A percentile compares a stretch with the other conserved stretches of the same genome.
phyloP scores from a whole-genome alignment of 2,329 filamentous ascomycete genomes.

The Neofusicoccum sp. region DNA sequence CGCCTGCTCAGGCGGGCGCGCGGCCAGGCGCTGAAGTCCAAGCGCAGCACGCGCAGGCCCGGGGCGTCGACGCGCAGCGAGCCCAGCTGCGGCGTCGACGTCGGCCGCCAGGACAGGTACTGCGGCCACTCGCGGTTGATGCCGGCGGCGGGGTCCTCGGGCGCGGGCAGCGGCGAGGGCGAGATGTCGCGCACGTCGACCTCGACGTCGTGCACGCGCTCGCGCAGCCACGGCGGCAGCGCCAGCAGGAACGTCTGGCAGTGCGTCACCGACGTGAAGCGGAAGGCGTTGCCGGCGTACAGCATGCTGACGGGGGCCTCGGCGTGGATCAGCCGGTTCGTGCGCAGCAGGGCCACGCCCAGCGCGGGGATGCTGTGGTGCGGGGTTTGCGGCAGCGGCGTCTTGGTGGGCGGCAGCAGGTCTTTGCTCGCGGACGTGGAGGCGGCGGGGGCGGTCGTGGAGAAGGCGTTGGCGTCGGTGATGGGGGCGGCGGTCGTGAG shows the following conservation, averaged over 20 bases:
- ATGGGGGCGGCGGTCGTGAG: slow-evolving; percentile 29
- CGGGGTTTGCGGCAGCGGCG: slow-evolving; percentile 4
- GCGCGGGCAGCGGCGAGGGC: slow-evolving; percentile 1
- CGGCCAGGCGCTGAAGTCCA: slow-evolving; percentile 38
- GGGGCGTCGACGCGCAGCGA: slow-evolving; percentile 30
- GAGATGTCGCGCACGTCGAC: slow-evolving; percentile 35
- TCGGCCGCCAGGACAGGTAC: slow-evolving; percentile 30
- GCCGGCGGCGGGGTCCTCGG: slow-evolving; percentile 16
- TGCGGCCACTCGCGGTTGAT: slow-evolving; percentile 36
- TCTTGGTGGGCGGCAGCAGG: neutral
- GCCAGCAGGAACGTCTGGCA: slow-evolving; percentile 31
- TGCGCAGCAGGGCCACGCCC: slow-evolving; percentile 34
- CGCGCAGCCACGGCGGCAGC: slow-evolving; percentile 24
- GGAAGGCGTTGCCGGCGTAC: slow-evolving; percentile 36
- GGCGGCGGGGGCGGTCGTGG: slow-evolving; percentile 6
- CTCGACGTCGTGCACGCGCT: slow-evolving; percentile 34
- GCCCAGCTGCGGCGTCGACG: slow-evolving; percentile 21
- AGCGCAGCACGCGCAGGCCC: slow-evolving; percentile 31
- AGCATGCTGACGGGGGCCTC: slow-evolving; percentile 33
- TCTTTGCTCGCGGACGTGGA: neutral
- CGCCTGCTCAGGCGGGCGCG: slow-evolving; percentile 28
- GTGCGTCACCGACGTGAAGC: slow-evolving; percentile 34
- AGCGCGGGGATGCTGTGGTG: slow-evolving; percentile 21
- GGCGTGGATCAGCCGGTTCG: slow-evolving; percentile 35
- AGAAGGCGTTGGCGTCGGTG: slow-evolving; percentile 25